phyloP scores from a whole-genome alignment of 1,284 basidiomycete species.

The Caloboletus firmus region DNA sequence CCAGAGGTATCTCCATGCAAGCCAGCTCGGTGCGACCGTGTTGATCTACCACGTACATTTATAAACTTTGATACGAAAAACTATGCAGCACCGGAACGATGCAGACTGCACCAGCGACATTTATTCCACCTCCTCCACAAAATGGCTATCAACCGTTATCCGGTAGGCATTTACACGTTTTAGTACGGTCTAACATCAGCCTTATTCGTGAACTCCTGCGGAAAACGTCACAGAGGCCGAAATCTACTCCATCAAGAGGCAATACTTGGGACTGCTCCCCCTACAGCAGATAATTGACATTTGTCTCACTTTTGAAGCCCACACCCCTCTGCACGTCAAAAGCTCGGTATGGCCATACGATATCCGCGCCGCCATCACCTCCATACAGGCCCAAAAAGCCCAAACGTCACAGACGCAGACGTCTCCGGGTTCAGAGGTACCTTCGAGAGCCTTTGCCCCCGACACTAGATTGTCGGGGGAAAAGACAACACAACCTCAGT shows the following conservation, averaged over 20 bases:
- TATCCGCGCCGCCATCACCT: conserved; percentile 59
- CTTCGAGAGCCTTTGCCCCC: conserved; percentile 12
- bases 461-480: conserved; percentile 10
- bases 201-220: background rate
- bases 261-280: conserved; percentile 64
- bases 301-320: conserved; percentile 66
- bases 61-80: conserved; percentile 37
- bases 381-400: conserved; percentile 41
- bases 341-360: conserved; percentile 68
- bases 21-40: background rate
- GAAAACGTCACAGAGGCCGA: conserved; percentile 28
- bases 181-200: background rate
- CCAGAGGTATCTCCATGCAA: background rate
- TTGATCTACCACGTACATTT: conserved; percentile 4
- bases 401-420: conserved; percentile 22
- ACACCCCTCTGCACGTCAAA: conserved; percentile 60
- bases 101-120: conserved; percentile 28
- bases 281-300: conserved; percentile 72
- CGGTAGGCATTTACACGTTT: conserved; percentile 21
- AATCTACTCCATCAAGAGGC: conserved; percentile 62
- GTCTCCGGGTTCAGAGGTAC: conserved; percentile 8
- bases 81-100: conserved; percentile 40
- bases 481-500: conserved; percentile 26
- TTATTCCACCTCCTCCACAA: conserved; percentile 26
- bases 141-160: conserved; percentile 35